phyloP scores from a whole-genome alignment of 1,139 yeast genomes.

The Maudiozyma humilis region DNA sequence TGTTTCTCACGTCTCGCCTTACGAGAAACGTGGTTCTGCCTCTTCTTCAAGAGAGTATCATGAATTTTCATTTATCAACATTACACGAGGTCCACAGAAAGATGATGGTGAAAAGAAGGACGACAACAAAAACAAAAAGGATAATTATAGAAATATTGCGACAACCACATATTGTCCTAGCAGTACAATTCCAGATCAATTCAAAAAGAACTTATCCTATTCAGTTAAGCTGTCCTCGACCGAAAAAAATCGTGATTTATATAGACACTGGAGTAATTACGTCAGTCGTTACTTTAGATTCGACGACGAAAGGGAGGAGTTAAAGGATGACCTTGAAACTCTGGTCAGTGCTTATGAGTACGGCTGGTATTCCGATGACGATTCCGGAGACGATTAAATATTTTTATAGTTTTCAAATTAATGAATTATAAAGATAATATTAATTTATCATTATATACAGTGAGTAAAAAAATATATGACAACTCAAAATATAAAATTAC shows the following conservation, averaged over 20 bases:
- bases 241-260: slow-evolving; percentile 37
- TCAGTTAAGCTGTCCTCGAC: slow-evolving; percentile 38
- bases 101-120: slow-evolving; percentile 2
- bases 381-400: slow-evolving; percentile 29
- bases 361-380: slow-evolving; percentile 47
- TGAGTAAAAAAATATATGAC: neutral
- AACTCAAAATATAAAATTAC: neutral
- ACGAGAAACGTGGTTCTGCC: slow-evolving; percentile 5
- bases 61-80: slow-evolving; percentile 31
- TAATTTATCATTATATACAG: neutral
- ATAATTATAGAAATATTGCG: slow-evolving; percentile 8
- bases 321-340: slow-evolving; percentile 47
- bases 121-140: neutral
- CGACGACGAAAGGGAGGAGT: slow-evolving; percentile 57
- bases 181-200: slow-evolving; percentile 33
- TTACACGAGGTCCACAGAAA: slow-evolving; percentile 26
- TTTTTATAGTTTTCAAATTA: neutral
- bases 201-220: slow-evolving; percentile 12
- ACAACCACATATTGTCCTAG: slow-evolving; percentile 25
- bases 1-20: slow-evolving; percentile 13
- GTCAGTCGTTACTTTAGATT: slow-evolving; percentile 40
- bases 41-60: slow-evolving; percentile 6
- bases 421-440: neutral
- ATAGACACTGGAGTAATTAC: slow-evolving; percentile 42
- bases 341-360: slow-evolving; percentile 47